A percentile compares a stretch with the other conserved stretches of the same genome.
phyloP scores from a whole-genome alignment of 345 rosid genomes.

The Hibiscus trionum region DNA sequence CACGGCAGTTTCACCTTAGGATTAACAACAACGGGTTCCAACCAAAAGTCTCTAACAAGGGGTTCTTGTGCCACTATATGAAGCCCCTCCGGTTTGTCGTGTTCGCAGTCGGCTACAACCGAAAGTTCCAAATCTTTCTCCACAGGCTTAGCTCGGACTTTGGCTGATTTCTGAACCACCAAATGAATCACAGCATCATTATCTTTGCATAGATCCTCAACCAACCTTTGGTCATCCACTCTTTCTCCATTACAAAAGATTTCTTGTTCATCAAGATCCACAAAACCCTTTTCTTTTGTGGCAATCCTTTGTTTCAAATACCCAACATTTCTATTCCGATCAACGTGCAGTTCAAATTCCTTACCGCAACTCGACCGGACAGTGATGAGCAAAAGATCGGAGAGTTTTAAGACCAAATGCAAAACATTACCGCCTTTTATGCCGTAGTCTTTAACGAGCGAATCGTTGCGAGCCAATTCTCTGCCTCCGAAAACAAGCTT shows the following conservation, averaged over 20 bases:
- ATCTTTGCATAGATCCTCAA: slow-evolving; percentile 41
- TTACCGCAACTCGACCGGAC: slow-evolving; percentile 59
- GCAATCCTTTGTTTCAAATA: slow-evolving; percentile 60
- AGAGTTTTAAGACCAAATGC: slow-evolving; percentile 73
- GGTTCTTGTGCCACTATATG: slow-evolving; percentile 26
- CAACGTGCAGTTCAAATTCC: slow-evolving; percentile 61
- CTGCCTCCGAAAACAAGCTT: slow-evolving; percentile 75
- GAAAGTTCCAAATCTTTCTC: slow-evolving; percentile 48
- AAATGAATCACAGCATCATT: slow-evolving; percentile 65
- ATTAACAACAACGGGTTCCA: slow-evolving; percentile 46
- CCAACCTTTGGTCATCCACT: slow-evolving; percentile 54
- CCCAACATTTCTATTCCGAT: slow-evolving; percentile 52
- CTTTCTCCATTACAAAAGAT: slow-evolving; percentile 62
- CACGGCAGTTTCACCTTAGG: slow-evolving; percentile 38
- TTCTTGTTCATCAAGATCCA: slow-evolving; percentile 60
- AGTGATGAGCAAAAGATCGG: slow-evolving; percentile 58
- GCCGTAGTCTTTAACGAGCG: slow-evolving; percentile 68
- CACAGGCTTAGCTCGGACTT: slow-evolving; percentile 52
- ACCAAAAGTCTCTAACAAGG: slow-evolving; percentile 29
- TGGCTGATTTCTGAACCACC: slow-evolving; percentile 60
- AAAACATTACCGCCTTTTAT: slow-evolving; percentile 62
- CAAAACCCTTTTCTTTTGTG: slow-evolving; percentile 50
- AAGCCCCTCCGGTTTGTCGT: slow-evolving; percentile 23
- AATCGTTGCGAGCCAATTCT: slow-evolving; percentile 62
- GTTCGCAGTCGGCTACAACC: slow-evolving; percentile 25